phyloP scores from a whole-genome alignment of 352 stramenopile species.

The Globisporangium radiosum region DNA sequence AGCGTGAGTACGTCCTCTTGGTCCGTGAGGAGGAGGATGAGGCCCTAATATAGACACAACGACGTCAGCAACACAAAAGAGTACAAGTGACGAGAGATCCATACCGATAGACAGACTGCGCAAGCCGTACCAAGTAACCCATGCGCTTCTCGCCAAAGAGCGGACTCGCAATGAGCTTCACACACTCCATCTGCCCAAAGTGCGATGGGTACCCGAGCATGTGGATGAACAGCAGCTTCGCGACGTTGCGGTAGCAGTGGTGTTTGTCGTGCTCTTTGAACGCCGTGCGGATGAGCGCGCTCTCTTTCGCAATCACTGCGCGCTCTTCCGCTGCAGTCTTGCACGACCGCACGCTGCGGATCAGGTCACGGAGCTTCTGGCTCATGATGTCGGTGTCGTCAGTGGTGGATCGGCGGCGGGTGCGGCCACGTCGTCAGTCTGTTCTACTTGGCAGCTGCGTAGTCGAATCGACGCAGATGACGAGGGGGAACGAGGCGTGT shows the following conservation, averaged over 20 bases:
- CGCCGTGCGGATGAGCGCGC: slow-evolving; percentile 97
- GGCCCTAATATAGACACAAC: slow-evolving; percentile 28
- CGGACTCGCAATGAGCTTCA: slow-evolving; percentile 98
- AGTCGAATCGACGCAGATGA: neutral
- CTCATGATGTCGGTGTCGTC: slow-evolving; percentile 71
- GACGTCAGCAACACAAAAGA: neutral
- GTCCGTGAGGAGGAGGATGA: slow-evolving; percentile 98
- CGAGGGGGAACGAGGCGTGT: neutral
- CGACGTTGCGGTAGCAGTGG: slow-evolving; percentile 98
- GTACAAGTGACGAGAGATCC: neutral
- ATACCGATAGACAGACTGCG: neutral
- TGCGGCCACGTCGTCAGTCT: neutral
- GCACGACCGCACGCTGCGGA: slow-evolving; percentile 96
- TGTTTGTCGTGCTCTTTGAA: slow-evolving; percentile 98
- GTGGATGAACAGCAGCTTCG: slow-evolving; percentile 99
- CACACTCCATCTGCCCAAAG: slow-evolving; percentile 99
- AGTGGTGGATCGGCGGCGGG: no score
- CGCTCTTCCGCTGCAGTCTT: slow-evolving; percentile 99
- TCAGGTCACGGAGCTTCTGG: slow-evolving; percentile 97
- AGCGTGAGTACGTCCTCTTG: slow-evolving; percentile 99
- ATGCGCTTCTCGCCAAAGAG: slow-evolving; percentile 99
- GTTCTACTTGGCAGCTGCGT: neutral
- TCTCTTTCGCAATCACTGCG: slow-evolving; percentile 98
- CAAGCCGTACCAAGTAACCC: slow-evolving; percentile 88
- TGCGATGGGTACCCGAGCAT: slow-evolving; percentile 99